Evolutionary conservation across 768 basidiomycete species (phyloP).

Genomic region (Cytidiella melzeri): DNA sequence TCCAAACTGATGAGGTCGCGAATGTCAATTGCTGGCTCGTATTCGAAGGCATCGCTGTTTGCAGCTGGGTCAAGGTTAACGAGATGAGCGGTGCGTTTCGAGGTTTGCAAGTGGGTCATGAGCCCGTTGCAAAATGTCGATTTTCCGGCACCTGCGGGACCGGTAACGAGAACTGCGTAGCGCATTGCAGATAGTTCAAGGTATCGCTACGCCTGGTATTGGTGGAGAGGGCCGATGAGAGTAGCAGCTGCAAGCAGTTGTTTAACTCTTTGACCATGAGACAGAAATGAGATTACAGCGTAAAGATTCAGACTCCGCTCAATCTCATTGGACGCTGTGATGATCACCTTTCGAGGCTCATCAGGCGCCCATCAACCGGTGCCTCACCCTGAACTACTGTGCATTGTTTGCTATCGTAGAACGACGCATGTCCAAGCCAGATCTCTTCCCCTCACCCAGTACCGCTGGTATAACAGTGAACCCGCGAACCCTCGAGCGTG

Average conservation of each 20-base stretch:
- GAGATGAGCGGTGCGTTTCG: conserved; percentile 81
- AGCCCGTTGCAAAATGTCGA: conserved; percentile 88
- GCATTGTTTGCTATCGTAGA: no score
- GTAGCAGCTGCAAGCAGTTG: not conserved
- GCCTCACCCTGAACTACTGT: not conserved
- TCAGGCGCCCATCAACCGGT: not conserved
- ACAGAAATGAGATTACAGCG: not conserved
- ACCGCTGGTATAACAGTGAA: conserved; percentile 79
- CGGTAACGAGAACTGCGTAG: conserved; percentile 83
- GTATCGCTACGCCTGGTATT: not conserved
- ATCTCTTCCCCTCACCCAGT: conserved; percentile 64
- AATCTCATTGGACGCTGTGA: no score
- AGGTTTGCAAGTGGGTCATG: conserved; percentile 79
- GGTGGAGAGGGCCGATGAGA: not conserved
- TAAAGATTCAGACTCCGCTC: conserved; percentile 1
- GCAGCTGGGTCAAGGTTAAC: conserved; percentile 98
- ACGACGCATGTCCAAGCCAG: conserved; percentile 83
- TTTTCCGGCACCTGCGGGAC: conserved; percentile 98
- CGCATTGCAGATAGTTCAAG: conserved; percentile 46
- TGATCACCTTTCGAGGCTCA: not conserved
- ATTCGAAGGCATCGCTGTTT: conserved; percentile 77
- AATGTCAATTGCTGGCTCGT: conserved; percentile 91
- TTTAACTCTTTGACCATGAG: no score
- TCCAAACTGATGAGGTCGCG: conserved; percentile 85
- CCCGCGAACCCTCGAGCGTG: conserved; percentile 79